Evolutionary conservation across 768 basidiomycete genomes (phyloP).

Genomic region (Tricholomella constricta): DNA sequence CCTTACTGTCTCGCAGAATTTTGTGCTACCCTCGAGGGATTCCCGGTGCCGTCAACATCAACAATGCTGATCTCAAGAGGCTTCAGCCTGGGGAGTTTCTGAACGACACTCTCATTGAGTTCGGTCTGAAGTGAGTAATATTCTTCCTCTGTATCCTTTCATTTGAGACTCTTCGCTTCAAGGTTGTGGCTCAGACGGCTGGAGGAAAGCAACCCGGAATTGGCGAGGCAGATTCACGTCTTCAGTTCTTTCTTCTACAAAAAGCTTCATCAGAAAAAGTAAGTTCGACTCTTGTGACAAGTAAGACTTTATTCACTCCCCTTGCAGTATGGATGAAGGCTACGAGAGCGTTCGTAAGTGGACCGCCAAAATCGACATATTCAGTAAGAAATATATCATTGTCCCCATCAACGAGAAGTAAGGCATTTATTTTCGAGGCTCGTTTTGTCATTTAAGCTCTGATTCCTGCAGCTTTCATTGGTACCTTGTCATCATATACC

Average conservation of each 20-base stretch:
- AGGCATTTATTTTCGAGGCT: conserved; percentile 20
- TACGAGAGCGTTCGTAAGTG: conserved; percentile 91
- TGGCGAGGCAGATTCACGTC: conserved; percentile 78
- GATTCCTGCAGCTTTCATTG: conserved; percentile 74
- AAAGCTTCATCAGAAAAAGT: conserved; percentile 79
- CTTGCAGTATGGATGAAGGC: conserved; percentile 53
- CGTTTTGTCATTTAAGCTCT: neutral
- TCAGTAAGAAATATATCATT: conserved; percentile 89
- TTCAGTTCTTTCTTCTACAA: conserved; percentile 99
- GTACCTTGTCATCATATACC: conserved; percentile 94
- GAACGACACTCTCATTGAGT: conserved; percentile 97
- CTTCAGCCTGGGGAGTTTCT: conserved; percentile 82
- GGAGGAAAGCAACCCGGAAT: conserved; percentile 52
- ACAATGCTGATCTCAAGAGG: conserved; percentile 73
- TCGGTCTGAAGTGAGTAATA: conserved; percentile 80
- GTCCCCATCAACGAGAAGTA: conserved; percentile 98
- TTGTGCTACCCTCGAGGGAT: conserved; percentile 72
- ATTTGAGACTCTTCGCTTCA: conserved; percentile 9
- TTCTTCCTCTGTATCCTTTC: neutral
- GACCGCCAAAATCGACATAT: conserved; percentile 88
- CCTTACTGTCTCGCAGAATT: conserved; percentile 47
- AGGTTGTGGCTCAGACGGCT: conserved; percentile 74
- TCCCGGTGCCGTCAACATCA: conserved; percentile 80
- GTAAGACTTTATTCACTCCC: conserved; percentile 5
- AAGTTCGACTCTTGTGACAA: conserved; percentile 17